Evolutionary conservation across 208 protist genomes (phyloP), one percentile per base, ranked within the genome.

Genomic region (Polymyxa betae): DNA sequence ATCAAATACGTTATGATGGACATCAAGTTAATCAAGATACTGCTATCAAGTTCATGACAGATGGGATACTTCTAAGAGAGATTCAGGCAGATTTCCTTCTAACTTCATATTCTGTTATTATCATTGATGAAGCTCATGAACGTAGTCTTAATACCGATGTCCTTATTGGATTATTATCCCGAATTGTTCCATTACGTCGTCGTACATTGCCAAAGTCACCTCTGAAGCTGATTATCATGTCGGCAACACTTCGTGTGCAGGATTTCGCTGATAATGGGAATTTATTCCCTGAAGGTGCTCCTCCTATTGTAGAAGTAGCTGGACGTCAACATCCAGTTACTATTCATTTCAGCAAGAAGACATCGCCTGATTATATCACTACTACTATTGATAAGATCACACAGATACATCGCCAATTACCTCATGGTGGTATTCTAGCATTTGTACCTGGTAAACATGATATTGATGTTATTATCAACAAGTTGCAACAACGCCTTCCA

Each of bases 401-500:
- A 12, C 97, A 99, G 90, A 98, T 99, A 90, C 98, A 99, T 93
- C 97, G 96, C 88, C 96, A 96, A 82, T 94, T 99, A n/a, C 98
- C 98, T 0, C 94, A 94, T 10, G 98, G 98, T 45, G 98, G 97
- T 66, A 97, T 99, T 64, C 96, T 99, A 0, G 95, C 99, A 1
- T 99, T 99, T 92, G 91, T 99, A 52, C 97, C 97, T 41, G 98
- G 98, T 10, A 97, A 98, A 92, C 82, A 95, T 40, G 98, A 99
- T 91, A 98, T 99, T 91, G 95, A 98, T 35, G 5, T 20, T 43
- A 35, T 82, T 5, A 24, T 60, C 12, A 60, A 24, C 12, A 24
- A 29, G 5, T 60, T 60, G 24, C 5, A 24, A 24, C 5, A 60
- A 60, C 49, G 49, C 12, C 24, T 60, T 24, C 5, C 5, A 24